Percentiles rank a stretch among this genome's conserved stretches.
Evolutionary conservation across 768 basidiomycete genomes (phyloP).

Genomic region (Trametes villosa): DNA sequence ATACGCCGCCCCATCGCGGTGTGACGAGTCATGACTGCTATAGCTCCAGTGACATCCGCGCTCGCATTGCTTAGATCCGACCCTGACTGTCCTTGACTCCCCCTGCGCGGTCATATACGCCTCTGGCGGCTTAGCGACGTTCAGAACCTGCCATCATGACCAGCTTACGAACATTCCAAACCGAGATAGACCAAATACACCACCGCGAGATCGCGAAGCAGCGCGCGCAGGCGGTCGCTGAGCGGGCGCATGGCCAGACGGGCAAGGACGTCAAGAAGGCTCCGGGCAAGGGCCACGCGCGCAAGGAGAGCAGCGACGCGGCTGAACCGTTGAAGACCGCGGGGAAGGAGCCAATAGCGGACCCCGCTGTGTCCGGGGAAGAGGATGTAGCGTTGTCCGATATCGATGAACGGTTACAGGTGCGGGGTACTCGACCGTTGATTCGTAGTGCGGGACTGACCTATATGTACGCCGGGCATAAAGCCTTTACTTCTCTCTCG

Average conservation of each 20-base stretch:
- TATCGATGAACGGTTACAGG: slow-evolving; percentile 60
- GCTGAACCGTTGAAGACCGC: slow-evolving; percentile 3
- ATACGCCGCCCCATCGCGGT: not conserved
- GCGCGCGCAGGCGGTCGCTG: slow-evolving; percentile 44
- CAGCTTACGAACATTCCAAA: slow-evolving; percentile 65
- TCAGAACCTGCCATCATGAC: slow-evolving; percentile 44
- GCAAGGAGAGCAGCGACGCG: slow-evolving; percentile 21
- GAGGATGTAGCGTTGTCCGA: slow-evolving; percentile 37
- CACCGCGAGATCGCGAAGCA: slow-evolving; percentile 69
- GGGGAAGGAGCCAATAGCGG: slow-evolving; percentile 20
- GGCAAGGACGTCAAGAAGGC: slow-evolving; percentile 41
- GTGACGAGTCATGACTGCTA: slow-evolving; percentile 23
- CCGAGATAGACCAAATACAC: slow-evolving; percentile 78
- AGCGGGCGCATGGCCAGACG: slow-evolving; percentile 30
- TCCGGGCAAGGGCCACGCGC: slow-evolving; percentile 40
- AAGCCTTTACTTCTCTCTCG: slow-evolving; percentile 53
- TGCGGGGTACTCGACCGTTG: slow-evolving; percentile 29
- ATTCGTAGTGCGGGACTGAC: not conserved
- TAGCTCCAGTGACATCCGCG: slow-evolving; percentile 17
- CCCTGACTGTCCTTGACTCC: slow-evolving; percentile 27
- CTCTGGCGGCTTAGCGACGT: not conserved
- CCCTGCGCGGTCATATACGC: slow-evolving; percentile 14
- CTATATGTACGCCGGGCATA: not conserved
- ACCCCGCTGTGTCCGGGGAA: slow-evolving; percentile 1
- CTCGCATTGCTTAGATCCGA: slow-evolving; percentile 3